phyloP scores from a whole-genome alignment of 805 yeast genomes.

The Sugiyamaella lignohabitans region DNA sequence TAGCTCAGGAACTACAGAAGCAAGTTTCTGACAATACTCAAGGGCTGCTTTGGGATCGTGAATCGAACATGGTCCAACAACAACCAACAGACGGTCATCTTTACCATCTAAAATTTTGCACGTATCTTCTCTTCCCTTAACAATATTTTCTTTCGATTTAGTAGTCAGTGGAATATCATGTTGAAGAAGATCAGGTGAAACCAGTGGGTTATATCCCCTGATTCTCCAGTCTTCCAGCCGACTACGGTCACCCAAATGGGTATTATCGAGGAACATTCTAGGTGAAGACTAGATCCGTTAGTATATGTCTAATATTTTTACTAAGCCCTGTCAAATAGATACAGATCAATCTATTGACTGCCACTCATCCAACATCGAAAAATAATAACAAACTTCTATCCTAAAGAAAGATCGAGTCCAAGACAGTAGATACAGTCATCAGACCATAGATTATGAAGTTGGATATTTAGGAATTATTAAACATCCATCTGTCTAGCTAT shows the following conservation, averaged over 20 bases:
- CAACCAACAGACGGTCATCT: slow-evolving; percentile 82
- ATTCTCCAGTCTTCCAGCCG: slow-evolving; percentile 71
- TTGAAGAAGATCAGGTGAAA: slow-evolving; percentile 91
- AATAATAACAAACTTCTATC: too few species aligned
- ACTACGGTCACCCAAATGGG: slow-evolving; percentile 74
- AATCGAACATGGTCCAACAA: slow-evolving; percentile 95
- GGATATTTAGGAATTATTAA: too few species aligned
- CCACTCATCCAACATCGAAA: too few species aligned
- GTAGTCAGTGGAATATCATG: slow-evolving; percentile 70
- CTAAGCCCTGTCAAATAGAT: not conserved
- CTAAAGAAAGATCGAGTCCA: too few species aligned
- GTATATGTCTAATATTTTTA: too few species aligned
- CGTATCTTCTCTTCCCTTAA: slow-evolving; percentile 71
- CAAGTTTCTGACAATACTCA: slow-evolving; percentile 71
- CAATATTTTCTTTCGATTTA: slow-evolving; percentile 53
- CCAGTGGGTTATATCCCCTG: slow-evolving; percentile 86
- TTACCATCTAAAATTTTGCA: slow-evolving; percentile 66
- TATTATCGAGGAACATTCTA: slow-evolving; percentile 76
- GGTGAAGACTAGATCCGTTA: slow-evolving; percentile 6
- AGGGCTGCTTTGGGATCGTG: slow-evolving; percentile 91
- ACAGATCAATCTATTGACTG: not conserved
- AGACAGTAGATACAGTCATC: not conserved
- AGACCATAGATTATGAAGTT: too few species aligned
- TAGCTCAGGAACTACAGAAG: slow-evolving; percentile 51
- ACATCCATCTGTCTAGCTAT: too few species aligned